A percentile compares a stretch with the other conserved stretches of the same genome.
Evolutionary conservation across 352 stramenopile species (phyloP).

Genomic region (Globisporangium abappressorium): DNA sequence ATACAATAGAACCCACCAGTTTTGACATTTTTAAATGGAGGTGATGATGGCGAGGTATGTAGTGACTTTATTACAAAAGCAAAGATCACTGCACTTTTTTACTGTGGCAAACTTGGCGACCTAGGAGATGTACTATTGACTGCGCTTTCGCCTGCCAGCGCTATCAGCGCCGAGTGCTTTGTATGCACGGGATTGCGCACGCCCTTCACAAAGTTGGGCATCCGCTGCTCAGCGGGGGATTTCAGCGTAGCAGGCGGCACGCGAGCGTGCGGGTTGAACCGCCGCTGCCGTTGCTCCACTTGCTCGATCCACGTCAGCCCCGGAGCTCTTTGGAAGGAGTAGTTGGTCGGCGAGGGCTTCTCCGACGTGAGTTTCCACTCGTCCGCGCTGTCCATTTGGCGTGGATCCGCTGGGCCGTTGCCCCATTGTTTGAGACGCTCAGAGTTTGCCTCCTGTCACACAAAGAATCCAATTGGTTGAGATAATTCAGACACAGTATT

Average conservation of each 20-base stretch:
- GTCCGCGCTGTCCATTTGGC: constrained; percentile 49
- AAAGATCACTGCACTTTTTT: no score
- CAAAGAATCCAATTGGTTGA: not conserved
- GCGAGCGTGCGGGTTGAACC: constrained; percentile 36
- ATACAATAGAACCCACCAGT: constrained; percentile 3
- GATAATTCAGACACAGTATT: no score
- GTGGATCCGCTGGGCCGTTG: constrained; percentile 24
- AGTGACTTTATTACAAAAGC: no score
- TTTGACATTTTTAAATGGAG: not conserved
- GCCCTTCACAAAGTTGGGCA: constrained; percentile 54
- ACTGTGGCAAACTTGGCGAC: not conserved
- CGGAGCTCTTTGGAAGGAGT: constrained; percentile 51
- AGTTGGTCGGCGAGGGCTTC: constrained; percentile 49
- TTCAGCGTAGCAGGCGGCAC: not conserved
- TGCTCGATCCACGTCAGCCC: constrained; percentile 71
- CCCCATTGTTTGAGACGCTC: constrained; percentile 55
- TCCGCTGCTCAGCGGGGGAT: constrained; percentile 27
- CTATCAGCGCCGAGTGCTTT: constrained; percentile 16
- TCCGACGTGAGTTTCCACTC: constrained; percentile 69
- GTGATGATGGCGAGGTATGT: no score
- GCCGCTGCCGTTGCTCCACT: constrained; percentile 46
- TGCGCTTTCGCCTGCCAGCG: not conserved
- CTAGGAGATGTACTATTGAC: not conserved
- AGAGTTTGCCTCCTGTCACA: constrained; percentile 18
- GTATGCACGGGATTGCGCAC: constrained; percentile 35